A percentile compares a stretch with the other conserved stretches of the same genome.
Evolutionary conservation across 106 monocot genomes (phyloP).

Genomic region (Ottelia alismoides): DNA sequence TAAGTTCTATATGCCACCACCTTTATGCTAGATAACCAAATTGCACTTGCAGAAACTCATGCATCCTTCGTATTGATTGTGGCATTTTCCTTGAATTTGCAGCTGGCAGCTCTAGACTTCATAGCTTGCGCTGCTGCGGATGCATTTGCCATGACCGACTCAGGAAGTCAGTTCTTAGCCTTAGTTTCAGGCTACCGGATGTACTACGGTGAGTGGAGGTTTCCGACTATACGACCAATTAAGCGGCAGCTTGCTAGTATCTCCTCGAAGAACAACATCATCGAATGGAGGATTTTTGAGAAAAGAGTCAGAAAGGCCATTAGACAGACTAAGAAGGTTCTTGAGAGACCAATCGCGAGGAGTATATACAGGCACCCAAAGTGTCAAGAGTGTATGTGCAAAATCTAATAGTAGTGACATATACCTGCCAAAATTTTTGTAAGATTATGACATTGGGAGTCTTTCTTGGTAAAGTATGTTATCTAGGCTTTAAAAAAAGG

Average conservation of each 20-base stretch:
- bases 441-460: too few relatives aligned
- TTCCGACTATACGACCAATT: slow-evolving; percentile 79
- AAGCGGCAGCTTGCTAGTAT: slow-evolving; percentile 68
- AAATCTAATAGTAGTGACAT: slow-evolving; percentile 29
- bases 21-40: too few relatives aligned
- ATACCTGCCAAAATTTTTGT: too few relatives aligned
- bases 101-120: slow-evolving; percentile 84
- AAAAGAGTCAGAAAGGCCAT: slow-evolving; percentile 58
- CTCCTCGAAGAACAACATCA: slow-evolving; percentile 60
- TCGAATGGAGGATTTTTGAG: slow-evolving; percentile 86
- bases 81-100: slow-evolving; percentile 5
- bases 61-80: too few relatives aligned
- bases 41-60: too few relatives aligned
- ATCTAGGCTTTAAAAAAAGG: too few relatives aligned
- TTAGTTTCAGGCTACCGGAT: not conserved
- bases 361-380: slow-evolving; percentile 90
- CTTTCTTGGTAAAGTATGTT: too few relatives aligned
- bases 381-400: slow-evolving; percentile 83
- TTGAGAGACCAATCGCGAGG: slow-evolving; percentile 72
- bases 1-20: too few relatives aligned
- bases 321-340: slow-evolving; percentile 55
- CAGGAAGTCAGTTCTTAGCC: slow-evolving; percentile 78
- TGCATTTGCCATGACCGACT: slow-evolving; percentile 88
- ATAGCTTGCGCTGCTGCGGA: slow-evolving; percentile 77
- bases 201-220: slow-evolving; percentile 2